Conservation (phyloP, 2,329 filamentous ascomycete species). For the Sodiomyces alkalinus region DNA sequence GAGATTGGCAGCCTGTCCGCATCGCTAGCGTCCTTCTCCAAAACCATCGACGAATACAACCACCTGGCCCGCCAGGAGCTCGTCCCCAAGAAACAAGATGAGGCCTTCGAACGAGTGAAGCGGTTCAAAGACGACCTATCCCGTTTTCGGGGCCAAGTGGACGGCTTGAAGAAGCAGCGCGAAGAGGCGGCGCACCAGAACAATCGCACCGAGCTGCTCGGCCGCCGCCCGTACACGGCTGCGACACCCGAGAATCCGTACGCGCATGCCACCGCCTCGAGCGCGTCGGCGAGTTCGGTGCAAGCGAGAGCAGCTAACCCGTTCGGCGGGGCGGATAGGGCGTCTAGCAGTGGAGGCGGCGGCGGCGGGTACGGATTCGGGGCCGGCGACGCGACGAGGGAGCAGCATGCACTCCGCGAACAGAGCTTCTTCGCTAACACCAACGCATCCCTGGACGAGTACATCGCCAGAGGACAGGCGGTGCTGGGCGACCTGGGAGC, state of each 20-base stretch:
- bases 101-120: slow-evolving; percentile 72
- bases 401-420: slow-evolving; percentile 75
- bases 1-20: slow-evolving; percentile 57
- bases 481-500: slow-evolving; percentile 79
- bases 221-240: slow-evolving; percentile 69
- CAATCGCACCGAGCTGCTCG: slow-evolving; percentile 70
- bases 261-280: slow-evolving; percentile 33
- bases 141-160: slow-evolving; percentile 66
- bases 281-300: slow-evolving; percentile 15
- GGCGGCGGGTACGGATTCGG: slow-evolving; percentile 28
- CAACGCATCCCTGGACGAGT: slow-evolving; percentile 80
- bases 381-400: slow-evolving; percentile 51
- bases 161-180: slow-evolving; percentile 57
- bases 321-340: slow-evolving; percentile 15
- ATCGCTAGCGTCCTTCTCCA: slow-evolving; percentile 64
- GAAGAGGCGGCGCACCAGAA: slow-evolving; percentile 54
- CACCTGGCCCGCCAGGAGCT: slow-evolving; percentile 75
- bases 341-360: slow-evolving; percentile 18
- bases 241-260: slow-evolving; percentile 84
- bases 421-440: slow-evolving; percentile 76
- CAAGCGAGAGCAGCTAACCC: slow-evolving; percentile 28
- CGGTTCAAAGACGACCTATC: slow-evolving; percentile 72
- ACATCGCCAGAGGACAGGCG: slow-evolving; percentile 77
- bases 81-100: slow-evolving; percentile 80
- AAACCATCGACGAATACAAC: slow-evolving; percentile 87